phyloP scores from a whole-genome alignment of 345 rosid species.

The Dipteronia sinensis region DNA sequence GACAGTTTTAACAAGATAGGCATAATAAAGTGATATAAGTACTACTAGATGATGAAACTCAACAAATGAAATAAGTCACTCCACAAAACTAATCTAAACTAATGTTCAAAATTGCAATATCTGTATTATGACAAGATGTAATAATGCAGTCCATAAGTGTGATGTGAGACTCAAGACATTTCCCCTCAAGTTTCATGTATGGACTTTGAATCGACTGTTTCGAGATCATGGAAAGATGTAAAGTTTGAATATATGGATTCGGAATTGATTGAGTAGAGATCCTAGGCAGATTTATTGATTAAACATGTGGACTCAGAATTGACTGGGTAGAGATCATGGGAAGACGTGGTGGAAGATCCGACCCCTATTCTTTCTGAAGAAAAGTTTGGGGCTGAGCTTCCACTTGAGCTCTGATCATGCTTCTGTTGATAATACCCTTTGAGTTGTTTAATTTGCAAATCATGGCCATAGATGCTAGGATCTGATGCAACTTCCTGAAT shows the following conservation, averaged over 20 bases:
- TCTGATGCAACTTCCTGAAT: too few relatives aligned
- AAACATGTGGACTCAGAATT: background rate
- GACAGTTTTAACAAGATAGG: too few relatives aligned
- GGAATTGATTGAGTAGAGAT: too few relatives aligned
- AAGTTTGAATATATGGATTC: background rate
- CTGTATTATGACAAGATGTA: too few relatives aligned
- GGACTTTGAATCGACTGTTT: background rate
- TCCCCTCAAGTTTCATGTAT: background rate
- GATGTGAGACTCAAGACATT: background rate
- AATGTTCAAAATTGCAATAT: too few relatives aligned
- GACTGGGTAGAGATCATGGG: background rate
- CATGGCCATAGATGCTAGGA: too few relatives aligned
- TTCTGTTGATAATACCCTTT: background rate
- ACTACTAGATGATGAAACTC: too few relatives aligned
- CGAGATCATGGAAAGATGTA: background rate
- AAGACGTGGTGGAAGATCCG: background rate
- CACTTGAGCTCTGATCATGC: background rate
- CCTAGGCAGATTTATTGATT: too few relatives aligned
- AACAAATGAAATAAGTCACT: too few relatives aligned
- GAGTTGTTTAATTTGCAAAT: constrained; percentile 23
- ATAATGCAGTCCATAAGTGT: too few relatives aligned
- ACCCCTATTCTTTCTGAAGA: background rate
- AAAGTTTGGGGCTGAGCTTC: background rate
- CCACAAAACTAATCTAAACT: too few relatives aligned
- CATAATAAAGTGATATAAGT: too few relatives aligned